Base-by-base conservation (phyloP, 1,284 basidiomycete species). In the Tilletia caries region DNA sequence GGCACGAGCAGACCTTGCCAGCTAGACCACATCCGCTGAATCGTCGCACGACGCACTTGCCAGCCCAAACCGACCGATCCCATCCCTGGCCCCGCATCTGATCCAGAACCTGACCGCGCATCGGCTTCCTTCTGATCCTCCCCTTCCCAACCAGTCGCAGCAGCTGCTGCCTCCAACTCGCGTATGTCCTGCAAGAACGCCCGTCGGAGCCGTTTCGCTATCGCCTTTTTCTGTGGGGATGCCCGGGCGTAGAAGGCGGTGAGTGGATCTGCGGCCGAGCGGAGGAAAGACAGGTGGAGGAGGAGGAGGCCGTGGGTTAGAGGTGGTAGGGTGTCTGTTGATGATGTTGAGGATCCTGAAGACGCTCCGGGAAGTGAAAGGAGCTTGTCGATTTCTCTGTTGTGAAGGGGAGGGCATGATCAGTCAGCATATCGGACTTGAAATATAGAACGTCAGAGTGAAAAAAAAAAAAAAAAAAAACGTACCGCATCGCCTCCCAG, bases 1-100 rank as follows among this genome's bases (percentile, higher is more conserved):
- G 90, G 89, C 90, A 29, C 90, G 89, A 54, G 25, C 20, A 54
- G 15, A 5, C 52, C 52, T 54, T 54, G 52, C 92, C 93, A 96
- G 70, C 88, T 90, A 73, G 91, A 88, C 93, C 93, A 96, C 89
- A 96, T 95, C 75, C 93, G 85, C 72, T 93, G 89, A 3, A 96
- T 86, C 3, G 94, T 90, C 25, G 44, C 65, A n/a, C 68, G 64
- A 20, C 73, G 65, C 20, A 60, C 48, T 18, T 44, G 43, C 58
- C 71, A 60, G 32, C 66, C 65, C 25, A 64, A 10, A n/a, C 70
- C 60, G 23, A 54, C 52, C 29, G 23, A 3, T 13, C 23, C 52
- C 29, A 29, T 15, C 4, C 52, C 52, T 29, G 10, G 27, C 8
- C 65, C 86, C 84, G 77, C 92, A 82, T 20, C n/a, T n/a, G 48